A percentile compares a stretch with the other conserved stretches of the same genome.
Evolutionary conservation across 2,329 filamentous ascomycete genomes (phyloP).

Genomic region (Apiospora koreana): DNA sequence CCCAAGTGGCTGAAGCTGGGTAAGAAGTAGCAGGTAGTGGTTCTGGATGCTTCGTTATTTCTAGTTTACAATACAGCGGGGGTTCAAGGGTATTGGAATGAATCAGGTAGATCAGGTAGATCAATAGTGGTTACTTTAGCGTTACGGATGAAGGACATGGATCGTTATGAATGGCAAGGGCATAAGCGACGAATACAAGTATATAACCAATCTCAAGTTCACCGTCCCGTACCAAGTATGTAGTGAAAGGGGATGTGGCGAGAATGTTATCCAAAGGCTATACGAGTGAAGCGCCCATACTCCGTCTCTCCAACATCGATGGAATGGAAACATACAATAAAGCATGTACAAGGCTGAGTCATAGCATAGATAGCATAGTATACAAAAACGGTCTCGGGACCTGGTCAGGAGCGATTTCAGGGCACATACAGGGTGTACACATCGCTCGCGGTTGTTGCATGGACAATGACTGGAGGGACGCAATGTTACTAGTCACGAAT

Average conservation of each 20-base stretch:
- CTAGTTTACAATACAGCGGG: background rate
- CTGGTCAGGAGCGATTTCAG: background rate
- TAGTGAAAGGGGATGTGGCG: too few species aligned
- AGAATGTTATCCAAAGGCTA: background rate
- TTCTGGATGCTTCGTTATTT: background rate
- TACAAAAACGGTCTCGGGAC: background rate
- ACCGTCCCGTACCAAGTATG: background rate
- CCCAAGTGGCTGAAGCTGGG: constrained; percentile 11
- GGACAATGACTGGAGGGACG: too few species aligned
- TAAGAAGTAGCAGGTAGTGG: background rate
- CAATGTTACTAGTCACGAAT: background rate
- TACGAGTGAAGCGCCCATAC: background rate
- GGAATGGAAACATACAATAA: background rate
- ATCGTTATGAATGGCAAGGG: background rate
- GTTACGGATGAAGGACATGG: background rate
- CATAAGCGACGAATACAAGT: background rate
- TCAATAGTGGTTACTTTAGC: background rate
- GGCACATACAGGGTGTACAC: background rate
- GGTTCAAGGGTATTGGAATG: background rate
- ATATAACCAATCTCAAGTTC: background rate
- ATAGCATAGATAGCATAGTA: background rate
- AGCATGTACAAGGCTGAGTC: background rate
- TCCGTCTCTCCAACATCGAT: background rate
- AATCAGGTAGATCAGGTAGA: background rate
- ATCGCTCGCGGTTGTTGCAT: background rate